These are phyloP conservation scores for Pyricularia grisea DNA, from an alignment of 2,329 filamentous ascomycete species.

Conservation along the genomic window DNA sequence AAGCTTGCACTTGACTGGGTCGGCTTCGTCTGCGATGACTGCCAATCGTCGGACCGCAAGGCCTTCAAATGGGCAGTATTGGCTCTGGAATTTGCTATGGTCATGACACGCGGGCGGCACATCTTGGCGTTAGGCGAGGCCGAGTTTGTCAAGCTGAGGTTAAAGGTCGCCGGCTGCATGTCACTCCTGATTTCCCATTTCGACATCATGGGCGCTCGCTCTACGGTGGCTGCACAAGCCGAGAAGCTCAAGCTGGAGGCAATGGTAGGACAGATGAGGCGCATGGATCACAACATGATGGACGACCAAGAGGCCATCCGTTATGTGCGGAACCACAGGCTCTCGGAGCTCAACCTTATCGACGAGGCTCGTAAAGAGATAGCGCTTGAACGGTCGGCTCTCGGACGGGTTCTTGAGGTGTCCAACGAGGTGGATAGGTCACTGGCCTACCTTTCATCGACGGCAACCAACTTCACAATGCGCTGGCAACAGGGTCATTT, in stretches of 20 bases:
- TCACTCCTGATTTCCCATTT: slow-evolving; percentile 95
- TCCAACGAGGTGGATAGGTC: slow-evolving; percentile 94
- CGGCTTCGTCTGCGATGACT: slow-evolving; percentile 96
- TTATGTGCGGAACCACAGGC: slow-evolving; percentile 65
- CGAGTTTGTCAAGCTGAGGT: slow-evolving; percentile 73
- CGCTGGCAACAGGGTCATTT: slow-evolving; percentile 99
- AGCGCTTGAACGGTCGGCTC: slow-evolving; percentile 74
- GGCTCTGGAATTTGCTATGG: slow-evolving; percentile 93
- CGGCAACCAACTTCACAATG: slow-evolving; percentile 88
- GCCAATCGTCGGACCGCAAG: slow-evolving; percentile 83
- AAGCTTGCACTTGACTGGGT: slow-evolving; percentile 95
- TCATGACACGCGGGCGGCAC: slow-evolving; percentile 88
- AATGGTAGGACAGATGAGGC: slow-evolving; percentile 56
- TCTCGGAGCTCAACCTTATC: slow-evolving; percentile 63
- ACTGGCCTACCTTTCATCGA: slow-evolving; percentile 85
- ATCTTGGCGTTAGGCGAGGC: slow-evolving; percentile 84
- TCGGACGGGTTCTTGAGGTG: slow-evolving; percentile 86
- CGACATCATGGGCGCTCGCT: slow-evolving; percentile 96
- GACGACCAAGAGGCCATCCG: slow-evolving; percentile 81
- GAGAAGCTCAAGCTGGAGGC: slow-evolving; percentile 85
- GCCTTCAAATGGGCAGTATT: slow-evolving; percentile 97
- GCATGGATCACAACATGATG: slow-evolving; percentile 65
- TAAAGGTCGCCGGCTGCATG: slow-evolving; percentile 96
- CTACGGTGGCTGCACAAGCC: slow-evolving; percentile 84
- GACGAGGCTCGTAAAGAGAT: slow-evolving; percentile 72